Evolutionary conservation across 2,329 filamentous ascomycete species (phyloP).

Genomic region (Diaporthe australafricana): DNA sequence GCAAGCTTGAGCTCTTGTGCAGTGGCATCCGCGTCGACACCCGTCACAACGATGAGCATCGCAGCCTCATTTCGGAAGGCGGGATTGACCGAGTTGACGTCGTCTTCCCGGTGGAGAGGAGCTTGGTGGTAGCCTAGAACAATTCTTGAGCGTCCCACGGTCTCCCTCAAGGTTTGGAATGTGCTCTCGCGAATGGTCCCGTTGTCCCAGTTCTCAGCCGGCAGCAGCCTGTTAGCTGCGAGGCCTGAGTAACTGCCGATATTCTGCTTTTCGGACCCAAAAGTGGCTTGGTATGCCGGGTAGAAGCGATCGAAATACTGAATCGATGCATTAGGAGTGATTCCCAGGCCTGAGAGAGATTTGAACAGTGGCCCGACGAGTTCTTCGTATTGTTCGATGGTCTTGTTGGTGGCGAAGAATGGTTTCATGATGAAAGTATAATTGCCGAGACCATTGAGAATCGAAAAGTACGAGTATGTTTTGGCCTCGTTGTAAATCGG

Average conservation of each 20-base stretch:
- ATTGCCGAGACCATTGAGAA: constrained; percentile 21
- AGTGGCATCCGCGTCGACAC: constrained; percentile 43
- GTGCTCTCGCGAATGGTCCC: constrained; percentile 42
- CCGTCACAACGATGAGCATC: constrained; percentile 47
- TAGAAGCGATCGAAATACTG: constrained; percentile 44
- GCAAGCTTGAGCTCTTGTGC: constrained; percentile 42
- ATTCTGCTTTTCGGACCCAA: constrained; percentile 51
- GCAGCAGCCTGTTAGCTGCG: constrained; percentile 46
- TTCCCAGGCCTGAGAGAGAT: constrained; percentile 51
- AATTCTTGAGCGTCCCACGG: constrained; percentile 46
- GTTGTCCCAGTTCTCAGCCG: constrained; percentile 48
- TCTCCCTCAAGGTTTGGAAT: constrained; percentile 46
- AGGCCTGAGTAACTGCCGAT: constrained; percentile 50
- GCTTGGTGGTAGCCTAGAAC: constrained; percentile 44
- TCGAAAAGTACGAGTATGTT: constrained; percentile 55
- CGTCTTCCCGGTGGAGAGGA: constrained; percentile 45
- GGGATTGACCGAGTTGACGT: constrained; percentile 57
- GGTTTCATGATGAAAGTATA: constrained; percentile 33
- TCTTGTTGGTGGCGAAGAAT: constrained; percentile 36
- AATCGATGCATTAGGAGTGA: constrained; percentile 42
- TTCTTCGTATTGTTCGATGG: constrained; percentile 1
- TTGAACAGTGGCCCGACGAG: constrained; percentile 43
- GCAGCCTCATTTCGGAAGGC: constrained; percentile 56
- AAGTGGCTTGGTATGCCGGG: constrained; percentile 43
- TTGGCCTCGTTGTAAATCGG: constrained; percentile 59